A percentile compares a stretch with the other conserved stretches of the same genome.
Conservation (phyloP, 352 stramenopile species). For the Hyaloperonospora brassicae region DNA sequence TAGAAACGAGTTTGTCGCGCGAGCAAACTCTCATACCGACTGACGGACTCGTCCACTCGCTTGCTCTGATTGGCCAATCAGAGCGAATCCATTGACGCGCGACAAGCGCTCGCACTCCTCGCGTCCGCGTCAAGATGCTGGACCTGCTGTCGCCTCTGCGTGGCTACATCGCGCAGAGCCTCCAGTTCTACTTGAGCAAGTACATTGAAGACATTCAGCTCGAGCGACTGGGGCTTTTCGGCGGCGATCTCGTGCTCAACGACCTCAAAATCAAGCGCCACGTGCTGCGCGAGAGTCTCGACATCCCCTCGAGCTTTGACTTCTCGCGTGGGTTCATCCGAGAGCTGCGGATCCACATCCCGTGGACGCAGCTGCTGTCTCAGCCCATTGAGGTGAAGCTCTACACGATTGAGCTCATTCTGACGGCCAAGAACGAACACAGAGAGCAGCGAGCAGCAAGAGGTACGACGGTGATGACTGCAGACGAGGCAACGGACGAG, state of each 20-base stretch:
- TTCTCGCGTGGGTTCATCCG: constrained; percentile 82
- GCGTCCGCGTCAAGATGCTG: constrained; percentile 35
- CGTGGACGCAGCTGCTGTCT: constrained; percentile 81
- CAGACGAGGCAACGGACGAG: background rate
- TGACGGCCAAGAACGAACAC: constrained; percentile 43
- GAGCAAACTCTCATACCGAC: no score
- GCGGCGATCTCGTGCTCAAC: constrained; percentile 80
- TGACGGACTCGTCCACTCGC: no score
- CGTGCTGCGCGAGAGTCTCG: constrained; percentile 77
- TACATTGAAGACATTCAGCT: constrained; percentile 87
- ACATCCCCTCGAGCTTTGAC: constrained; percentile 82
- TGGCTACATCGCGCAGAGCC: constrained; percentile 79
- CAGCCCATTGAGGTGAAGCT: constrained; percentile 85
- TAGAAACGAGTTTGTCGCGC: no score
- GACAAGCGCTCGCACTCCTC: no score
- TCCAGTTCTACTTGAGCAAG: constrained; percentile 86
- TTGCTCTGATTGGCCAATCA: no score
- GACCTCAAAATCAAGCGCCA: constrained; percentile 86
- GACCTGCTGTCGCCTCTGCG: constrained; percentile 81
- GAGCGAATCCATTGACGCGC: no score
- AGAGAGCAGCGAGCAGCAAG: constrained; percentile 8
- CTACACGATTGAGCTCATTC: constrained; percentile 84
- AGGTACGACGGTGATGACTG: no score
- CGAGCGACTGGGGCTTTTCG: constrained; percentile 77
- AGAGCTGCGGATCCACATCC: constrained; percentile 83